Base-by-base conservation (phyloP, 345 rosid species). In the Alliaria petiolata region DNA sequence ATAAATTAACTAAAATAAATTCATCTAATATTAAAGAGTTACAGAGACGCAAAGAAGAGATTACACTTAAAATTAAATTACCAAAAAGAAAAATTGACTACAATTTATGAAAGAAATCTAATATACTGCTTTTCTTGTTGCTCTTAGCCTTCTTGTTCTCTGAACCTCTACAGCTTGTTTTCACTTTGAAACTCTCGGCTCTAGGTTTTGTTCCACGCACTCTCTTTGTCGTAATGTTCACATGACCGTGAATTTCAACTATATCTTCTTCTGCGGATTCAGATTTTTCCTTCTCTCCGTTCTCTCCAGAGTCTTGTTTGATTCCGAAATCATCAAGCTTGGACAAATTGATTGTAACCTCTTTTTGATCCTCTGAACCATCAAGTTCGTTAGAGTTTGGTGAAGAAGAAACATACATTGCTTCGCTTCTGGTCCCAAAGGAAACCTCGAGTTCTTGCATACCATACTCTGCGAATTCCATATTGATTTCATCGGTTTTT, bases 81-180 rank as follows among this genome's bases (percentile, higher is more conserved):
- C 7, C 22, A 58, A 67, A 59, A 33, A 0, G 8, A 10, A 12
- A 36, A 50, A 50, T 33, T 16, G 45, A 40, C 67, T 79, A 88
- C 49, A 83, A 81, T 5, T 50, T 75, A 51, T 86, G 70, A 76
- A 89, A 89, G 84, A 86, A 90, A 55, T 83, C 83, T 83, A 93
- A 72, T 58, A 91, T 89, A 66, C 79, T 81, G 17, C 64, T 76
- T 35, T 73, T 65, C 43, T 57, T 65, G 28, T 65, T 74, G 15
- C 17, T 65, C 43, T 22, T 74, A 7, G 65, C 75, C 71, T 69
- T 84, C 17, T 62, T 68, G 43, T 67, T 65, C 58, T 72, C 85
- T 19, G 78, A 67, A 45, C 38, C 69, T 72, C 28, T 80, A 61
- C 58, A 7, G 72, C 67, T 81, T 55, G 62, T 66, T 78, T 67